Evolutionary conservation across 805 yeast species (phyloP).

Genomic region (Yamadazyma takamatsuzukensis): DNA sequence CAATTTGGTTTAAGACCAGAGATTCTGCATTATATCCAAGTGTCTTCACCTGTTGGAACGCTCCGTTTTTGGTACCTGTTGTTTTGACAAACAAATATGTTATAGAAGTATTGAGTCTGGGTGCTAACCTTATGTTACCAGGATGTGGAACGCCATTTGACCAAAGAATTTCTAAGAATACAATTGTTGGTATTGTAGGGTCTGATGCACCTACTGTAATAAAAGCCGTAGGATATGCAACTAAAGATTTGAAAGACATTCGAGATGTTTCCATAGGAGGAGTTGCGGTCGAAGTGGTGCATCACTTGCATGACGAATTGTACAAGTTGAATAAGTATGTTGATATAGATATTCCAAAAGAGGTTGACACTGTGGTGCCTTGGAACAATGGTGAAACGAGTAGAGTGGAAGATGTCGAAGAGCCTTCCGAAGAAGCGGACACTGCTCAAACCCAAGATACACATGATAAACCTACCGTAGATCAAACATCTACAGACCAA

Average conservation of each 20-base stretch:
- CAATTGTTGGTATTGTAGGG: conserved; percentile 69
- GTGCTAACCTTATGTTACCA: conserved; percentile 80
- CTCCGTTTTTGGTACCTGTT: conserved; percentile 62
- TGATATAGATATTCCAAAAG: conserved; percentile 29
- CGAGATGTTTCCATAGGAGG: conserved; percentile 66
- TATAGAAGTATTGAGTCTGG: conserved; percentile 62
- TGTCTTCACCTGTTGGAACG: conserved; percentile 65
- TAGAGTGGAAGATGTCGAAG: conserved; percentile 12
- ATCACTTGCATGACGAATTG: conserved; percentile 64
- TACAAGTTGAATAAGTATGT: conserved; percentile 46
- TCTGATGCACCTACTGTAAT: conserved; percentile 56
- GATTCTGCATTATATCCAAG: conserved; percentile 65
- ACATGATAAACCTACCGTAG: conserved; percentile 6
- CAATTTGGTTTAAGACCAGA: conserved; percentile 67
- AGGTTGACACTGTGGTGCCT: conserved; percentile 37
- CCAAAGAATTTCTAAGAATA: conserved; percentile 42
- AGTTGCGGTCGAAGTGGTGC: conserved; percentile 72
- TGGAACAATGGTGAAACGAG: conserved; percentile 10
- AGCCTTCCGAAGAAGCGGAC: conserved; percentile 2
- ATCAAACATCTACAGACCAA: background rate
- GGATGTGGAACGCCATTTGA: conserved; percentile 67
- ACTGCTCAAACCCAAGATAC: conserved; percentile 5
- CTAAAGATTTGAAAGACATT: conserved; percentile 42
- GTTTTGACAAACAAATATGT: conserved; percentile 74
- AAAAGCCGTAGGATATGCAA: conserved; percentile 68